Conservation (phyloP, 495 filamentous ascomycete species). For the Trichoderma virens region DNA sequence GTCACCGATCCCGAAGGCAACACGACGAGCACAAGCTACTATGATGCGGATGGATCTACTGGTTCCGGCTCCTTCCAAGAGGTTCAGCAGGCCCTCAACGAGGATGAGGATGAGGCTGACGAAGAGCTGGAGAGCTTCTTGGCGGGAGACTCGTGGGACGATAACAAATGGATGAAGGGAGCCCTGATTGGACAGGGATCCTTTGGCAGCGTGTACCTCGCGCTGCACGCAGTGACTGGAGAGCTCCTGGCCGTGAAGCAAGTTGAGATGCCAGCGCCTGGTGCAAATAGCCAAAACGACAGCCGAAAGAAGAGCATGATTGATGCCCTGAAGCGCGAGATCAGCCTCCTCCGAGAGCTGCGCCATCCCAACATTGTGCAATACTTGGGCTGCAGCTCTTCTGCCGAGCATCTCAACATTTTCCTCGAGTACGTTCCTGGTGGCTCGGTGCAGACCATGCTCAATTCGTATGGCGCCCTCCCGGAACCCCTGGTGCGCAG, state of each 20-base stretch:
- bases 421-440: constrained; percentile 99
- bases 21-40: constrained; percentile 64
- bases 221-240: constrained; percentile 93
- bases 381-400: constrained; percentile 88
- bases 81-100: constrained; percentile 58
- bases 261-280: constrained; percentile 82
- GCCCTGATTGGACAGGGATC: constrained; percentile 94
- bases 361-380: constrained; percentile 97
- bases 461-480: constrained; percentile 94
- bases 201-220: constrained; percentile 94
- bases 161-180: constrained; percentile 98
- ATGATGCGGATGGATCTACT: constrained; percentile 68
- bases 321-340: constrained; percentile 91
- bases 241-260: constrained; percentile 98
- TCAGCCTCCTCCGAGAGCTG: constrained; percentile 85
- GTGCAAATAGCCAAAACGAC: constrained; percentile 71
- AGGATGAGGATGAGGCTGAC: constrained; percentile 84
- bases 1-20: constrained; percentile 70
- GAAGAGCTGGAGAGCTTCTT: constrained; percentile 73
- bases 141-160: constrained; percentile 86
- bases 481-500: constrained; percentile 90
- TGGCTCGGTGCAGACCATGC: constrained; percentile 94
- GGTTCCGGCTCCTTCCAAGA: constrained; percentile 46
- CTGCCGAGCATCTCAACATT: constrained; percentile 93
- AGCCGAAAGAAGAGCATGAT: constrained; percentile 96